Evolutionary conservation across 805 yeast species (phyloP), one percentile per base, ranked within the genome.

Genomic region (Candida glaebosa): DNA sequence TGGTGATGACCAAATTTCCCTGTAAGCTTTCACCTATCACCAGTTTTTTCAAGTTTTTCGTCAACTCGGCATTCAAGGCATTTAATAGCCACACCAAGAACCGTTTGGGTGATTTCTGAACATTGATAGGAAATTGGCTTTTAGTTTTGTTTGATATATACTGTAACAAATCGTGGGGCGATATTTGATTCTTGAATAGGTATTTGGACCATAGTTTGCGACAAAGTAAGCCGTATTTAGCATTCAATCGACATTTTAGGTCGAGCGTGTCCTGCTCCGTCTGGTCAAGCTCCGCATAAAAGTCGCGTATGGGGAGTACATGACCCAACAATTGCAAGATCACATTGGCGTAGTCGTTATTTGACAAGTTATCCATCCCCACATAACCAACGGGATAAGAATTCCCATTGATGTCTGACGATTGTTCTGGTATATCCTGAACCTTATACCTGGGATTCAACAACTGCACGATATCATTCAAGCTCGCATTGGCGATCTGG

Each of bases 151-250:
- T 50, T 2, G 74, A 58, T 3, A 82, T 58, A 45, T 62, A 65
- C 43, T 79, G 79, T 34, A 82, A 54, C 5, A 87, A 60, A 38
- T 82, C 87, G 53, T 79, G 84, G 1, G 87, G 82, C 0, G 91
- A 80, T 2, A 84, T 67, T 51, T 84, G 87, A 3, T 71, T 57
- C 48, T 74, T 78, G 57, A 79, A 80, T 17, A 85, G 65, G 31
- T 63, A 61, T 0, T 73, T 62, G 4, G 82, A 83, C 90, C 91
- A 87, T 7, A 84, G 37, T 48, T 80, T 83, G 44, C 82, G 69
- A 0, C 76, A 50, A 16, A 83, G 54, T 3, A 68, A 45, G 0
- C 79, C 67, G 28, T 83, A 56, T 44, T 73, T 60, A 31, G 57
- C 56, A 8, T 67, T 62, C n/a, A 82, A 54, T 22, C 40, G 46